Conservation (phyloP, 1,139 yeast genomes). For the Nakaseomyces uthaithaninus region DNA sequence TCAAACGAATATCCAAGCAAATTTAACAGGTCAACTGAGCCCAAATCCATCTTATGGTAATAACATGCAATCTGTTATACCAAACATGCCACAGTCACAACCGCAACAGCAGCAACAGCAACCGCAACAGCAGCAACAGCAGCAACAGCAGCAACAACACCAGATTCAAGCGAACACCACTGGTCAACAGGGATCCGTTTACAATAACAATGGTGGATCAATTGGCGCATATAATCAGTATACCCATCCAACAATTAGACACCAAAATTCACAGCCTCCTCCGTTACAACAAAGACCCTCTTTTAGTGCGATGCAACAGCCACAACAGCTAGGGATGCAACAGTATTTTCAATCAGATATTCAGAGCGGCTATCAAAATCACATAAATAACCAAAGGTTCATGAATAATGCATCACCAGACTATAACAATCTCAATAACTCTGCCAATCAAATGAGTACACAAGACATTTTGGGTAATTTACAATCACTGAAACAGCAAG, state of each 20-base stretch:
- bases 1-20: conserved; percentile 5
- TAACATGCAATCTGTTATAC: conserved; percentile 7
- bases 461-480: conserved; percentile 49
- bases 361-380: conserved; percentile 1
- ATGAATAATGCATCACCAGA: not conserved
- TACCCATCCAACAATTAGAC: conserved; percentile 5
- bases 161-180: conserved; percentile 8
- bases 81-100: not conserved
- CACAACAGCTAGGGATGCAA: not conserved
- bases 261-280: conserved; percentile 2
- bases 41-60: conserved; percentile 11
- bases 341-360: conserved; percentile 8
- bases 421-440: not conserved
- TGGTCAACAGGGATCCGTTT: conserved; percentile 6
- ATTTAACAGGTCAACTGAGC: conserved; percentile 6
- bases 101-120: conserved; percentile 11
- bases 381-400: not conserved
- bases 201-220: not conserved
- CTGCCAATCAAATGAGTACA: conserved; percentile 8
- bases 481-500: conserved; percentile 57
- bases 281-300: conserved; percentile 2
- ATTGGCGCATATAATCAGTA: conserved; percentile 8
- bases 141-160: conserved; percentile 16
- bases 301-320: not conserved
- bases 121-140: conserved; percentile 16